Conservation (phyloP, 805 yeast genomes). For the Candida michaelii region DNA sequence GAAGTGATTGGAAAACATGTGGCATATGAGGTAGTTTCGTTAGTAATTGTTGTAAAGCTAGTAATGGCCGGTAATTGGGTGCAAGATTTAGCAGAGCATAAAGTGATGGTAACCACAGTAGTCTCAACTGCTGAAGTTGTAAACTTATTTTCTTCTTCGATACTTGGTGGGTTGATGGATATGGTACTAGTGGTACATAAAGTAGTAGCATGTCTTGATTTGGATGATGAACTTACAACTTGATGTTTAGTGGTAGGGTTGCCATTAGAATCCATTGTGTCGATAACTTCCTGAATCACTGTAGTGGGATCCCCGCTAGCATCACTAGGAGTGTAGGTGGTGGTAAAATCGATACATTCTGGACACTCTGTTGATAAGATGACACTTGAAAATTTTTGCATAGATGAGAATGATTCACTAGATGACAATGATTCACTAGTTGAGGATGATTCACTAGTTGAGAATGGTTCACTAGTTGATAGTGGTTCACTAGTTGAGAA, state of each 20-base stretch:
- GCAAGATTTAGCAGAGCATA: slow-evolving; percentile 32
- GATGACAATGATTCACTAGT: not conserved
- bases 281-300: slow-evolving; percentile 13
- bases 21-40: slow-evolving; percentile 26
- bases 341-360: slow-evolving; percentile 16
- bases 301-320: slow-evolving; percentile 11
- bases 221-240: not conserved
- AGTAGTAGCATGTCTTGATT: not conserved
- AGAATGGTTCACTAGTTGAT: not conserved
- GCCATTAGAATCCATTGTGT: slow-evolving; percentile 15
- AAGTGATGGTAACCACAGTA: slow-evolving; percentile 34
- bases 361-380: slow-evolving; percentile 10
- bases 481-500: not conserved
- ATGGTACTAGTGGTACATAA: not conserved
- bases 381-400: not conserved
- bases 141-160: not conserved
- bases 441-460: slow-evolving; percentile 1
- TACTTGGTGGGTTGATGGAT: not conserved
- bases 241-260: slow-evolving; percentile 8
- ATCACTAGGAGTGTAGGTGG: slow-evolving; percentile 13
- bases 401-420: slow-evolving; percentile 2
- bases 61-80: slow-evolving; percentile 28
- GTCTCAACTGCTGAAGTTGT: slow-evolving; percentile 14
- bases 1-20: slow-evolving; percentile 26
- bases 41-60: slow-evolving; percentile 32